phyloP scores from a whole-genome alignment of 306 rosid species.

The Calophaca sinica region DNA sequence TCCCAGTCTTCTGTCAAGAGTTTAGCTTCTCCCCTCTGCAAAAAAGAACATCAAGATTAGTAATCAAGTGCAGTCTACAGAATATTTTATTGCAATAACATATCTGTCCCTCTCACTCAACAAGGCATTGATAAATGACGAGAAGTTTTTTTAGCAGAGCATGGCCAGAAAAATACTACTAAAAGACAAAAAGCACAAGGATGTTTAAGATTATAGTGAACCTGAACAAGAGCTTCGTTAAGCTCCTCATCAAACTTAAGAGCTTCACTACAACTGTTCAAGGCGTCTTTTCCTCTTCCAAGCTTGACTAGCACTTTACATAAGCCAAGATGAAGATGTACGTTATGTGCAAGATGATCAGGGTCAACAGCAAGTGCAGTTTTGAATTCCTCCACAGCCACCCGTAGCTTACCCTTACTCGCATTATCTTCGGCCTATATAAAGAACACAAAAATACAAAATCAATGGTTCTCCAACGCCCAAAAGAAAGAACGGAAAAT shows the following conservation, averaged over 20 bases:
- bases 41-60: conserved; percentile 44
- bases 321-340: conserved; percentile 90
- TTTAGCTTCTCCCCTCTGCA: conserved; percentile 97
- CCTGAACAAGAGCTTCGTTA: conserved; percentile 96
- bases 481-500: conserved; percentile 30
- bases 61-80: conserved; percentile 20
- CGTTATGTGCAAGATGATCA: conserved; percentile 84
- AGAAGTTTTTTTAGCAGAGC: conserved; percentile 17
- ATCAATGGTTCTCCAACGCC: conserved; percentile 39
- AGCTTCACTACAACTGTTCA: conserved; percentile 84
- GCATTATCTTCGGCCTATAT: conserved; percentile 93
- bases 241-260: conserved; percentile 77
- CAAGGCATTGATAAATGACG: conserved; percentile 10
- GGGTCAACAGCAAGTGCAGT: conserved; percentile 89
- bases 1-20: conserved; percentile 96
- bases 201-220: conserved; percentile 42
- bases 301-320: conserved; percentile 91
- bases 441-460: conserved; percentile 35
- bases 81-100: conserved; percentile 5
- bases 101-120: conserved; percentile 24
- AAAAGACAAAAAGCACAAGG: conserved; percentile 35
- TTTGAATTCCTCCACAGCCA: conserved; percentile 87
- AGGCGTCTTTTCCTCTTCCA: conserved; percentile 97
- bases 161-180: conserved; percentile 16
- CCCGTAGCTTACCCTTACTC: conserved; percentile 84